Conservation (phyloP, 1,284 basidiomycete genomes). For the Moesziomyces sp. region DNA sequence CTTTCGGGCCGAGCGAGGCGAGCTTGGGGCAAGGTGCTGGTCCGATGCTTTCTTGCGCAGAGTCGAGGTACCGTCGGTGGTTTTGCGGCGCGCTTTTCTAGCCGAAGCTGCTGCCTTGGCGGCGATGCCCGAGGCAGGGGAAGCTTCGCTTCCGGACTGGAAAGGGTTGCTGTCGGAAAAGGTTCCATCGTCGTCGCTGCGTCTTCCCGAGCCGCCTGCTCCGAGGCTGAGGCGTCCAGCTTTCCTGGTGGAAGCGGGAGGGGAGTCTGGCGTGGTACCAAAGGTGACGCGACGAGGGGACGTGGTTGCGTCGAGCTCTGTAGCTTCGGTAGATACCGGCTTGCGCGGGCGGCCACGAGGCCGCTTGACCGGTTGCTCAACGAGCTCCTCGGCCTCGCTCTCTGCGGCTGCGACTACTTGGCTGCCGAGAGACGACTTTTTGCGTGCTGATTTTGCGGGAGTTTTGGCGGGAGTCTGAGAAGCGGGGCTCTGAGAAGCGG, state of each 20-base stretch:
- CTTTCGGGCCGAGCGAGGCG: constrained; percentile 10
- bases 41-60: constrained; percentile 33
- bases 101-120: constrained; percentile 39
- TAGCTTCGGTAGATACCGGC: constrained; percentile 21
- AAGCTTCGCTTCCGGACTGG: constrained; percentile 70
- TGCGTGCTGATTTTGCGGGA: constrained; percentile 25
- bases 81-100: constrained; percentile 32
- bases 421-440: constrained; percentile 29
- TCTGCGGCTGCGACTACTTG: constrained; percentile 15
- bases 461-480: constrained; percentile 16
- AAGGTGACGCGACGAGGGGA: constrained; percentile 25
- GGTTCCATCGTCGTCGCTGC: constrained; percentile 57
- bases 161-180: constrained; percentile 73
- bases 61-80: constrained; percentile 25
- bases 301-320: constrained; percentile 72
- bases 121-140: constrained; percentile 48
- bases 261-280: constrained; percentile 16
- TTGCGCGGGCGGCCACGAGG: constrained; percentile 36
- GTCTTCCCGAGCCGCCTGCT: constrained; percentile 37
- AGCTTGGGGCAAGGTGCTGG: constrained; percentile 4
- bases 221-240: constrained; percentile 26
- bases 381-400: constrained; percentile 21
- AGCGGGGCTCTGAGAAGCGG: constrained; percentile 11
- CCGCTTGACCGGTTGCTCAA: constrained; percentile 25
- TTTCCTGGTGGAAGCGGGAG: constrained; percentile 9